Evolutionary conservation across 805 yeast genomes (phyloP), one percentile per base, ranked within the genome.

Genomic region (Crinitomyces ghanaensis): DNA sequence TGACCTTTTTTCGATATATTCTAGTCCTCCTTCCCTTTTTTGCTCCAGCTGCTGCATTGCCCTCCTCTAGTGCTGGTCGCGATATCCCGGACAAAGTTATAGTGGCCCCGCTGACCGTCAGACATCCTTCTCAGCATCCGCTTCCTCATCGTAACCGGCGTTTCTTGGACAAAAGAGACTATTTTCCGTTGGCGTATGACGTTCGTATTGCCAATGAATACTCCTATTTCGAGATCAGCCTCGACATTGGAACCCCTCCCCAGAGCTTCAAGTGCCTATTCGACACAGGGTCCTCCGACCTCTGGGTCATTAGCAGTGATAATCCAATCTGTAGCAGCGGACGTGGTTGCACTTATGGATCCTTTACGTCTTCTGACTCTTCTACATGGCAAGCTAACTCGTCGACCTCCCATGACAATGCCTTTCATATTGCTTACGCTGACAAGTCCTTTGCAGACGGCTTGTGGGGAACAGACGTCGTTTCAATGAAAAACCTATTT

Each of bases 271-370:
- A 59, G 2, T 72, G 76, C 7, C 54, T 72, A 32, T 55, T 80
- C 16, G 93, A 80, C 50, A 80, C 88, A 3, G 93, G 91, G 2
- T 77, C 86, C 0, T 66, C 80, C 2, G 91, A 80, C 50, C 50
- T 78, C 32, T 78, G 84, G 83, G 70, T 77, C 28, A 63, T 68
- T 45, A 56, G 60, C 19, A 41, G 63, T 2, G 45, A 56, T 26
- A 73, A 72, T 45, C 66, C 76, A 2, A 66, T 60, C 41, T 58
- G 57, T 40, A 42, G 47, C 36, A 38, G 21, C 34, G 41, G 55
- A 19, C 72, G 68, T 39, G 6, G 15, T 8, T 31, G 34, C 18
- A 13, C 21, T 3, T 20, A 22, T 3, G 16, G 24, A 7, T 19
- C 28, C 5, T 31, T 31, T 18, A 22, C 23, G 11, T 22, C 17